Percentiles rank a stretch among this genome's conserved stretches.
Conservation (phyloP, 2,329 filamentous ascomycete genomes). For the Calonectria naviculata region DNA sequence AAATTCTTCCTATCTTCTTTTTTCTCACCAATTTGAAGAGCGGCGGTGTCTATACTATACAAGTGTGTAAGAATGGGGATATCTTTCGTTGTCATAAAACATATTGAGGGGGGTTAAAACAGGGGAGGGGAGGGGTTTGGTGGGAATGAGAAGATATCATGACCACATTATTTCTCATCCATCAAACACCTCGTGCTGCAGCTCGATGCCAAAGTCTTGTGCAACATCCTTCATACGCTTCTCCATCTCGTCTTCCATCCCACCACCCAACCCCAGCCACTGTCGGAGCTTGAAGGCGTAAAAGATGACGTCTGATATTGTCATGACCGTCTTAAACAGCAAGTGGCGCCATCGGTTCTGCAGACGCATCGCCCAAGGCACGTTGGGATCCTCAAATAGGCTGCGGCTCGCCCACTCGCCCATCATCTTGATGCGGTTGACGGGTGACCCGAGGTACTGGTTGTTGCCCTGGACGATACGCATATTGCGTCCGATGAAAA, state of each 20-base stretch:
- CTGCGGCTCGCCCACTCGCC: constrained; percentile 89
- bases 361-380: constrained; percentile 71
- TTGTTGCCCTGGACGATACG: constrained; percentile 95
- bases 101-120: background rate
- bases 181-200: constrained; percentile 90
- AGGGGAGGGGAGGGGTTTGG: background rate
- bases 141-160: background rate
- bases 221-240: constrained; percentile 87
- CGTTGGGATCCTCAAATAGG: constrained; percentile 78
- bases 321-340: constrained; percentile 82
- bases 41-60: constrained; percentile 11
- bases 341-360: constrained; percentile 80
- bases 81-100: background rate
- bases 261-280: constrained; percentile 78
- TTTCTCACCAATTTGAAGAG: background rate
- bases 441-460: constrained; percentile 87
- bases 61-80: background rate
- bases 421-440: constrained; percentile 95
- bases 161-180: constrained; percentile 65
- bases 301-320: constrained; percentile 83
- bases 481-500: constrained; percentile 93
- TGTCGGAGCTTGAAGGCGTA: constrained; percentile 84
- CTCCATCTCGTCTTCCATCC: constrained; percentile 97
- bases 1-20: background rate
- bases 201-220: constrained; percentile 89